Percentiles rank a stretch among this genome's conserved stretches.
phyloP scores from a whole-genome alignment of 2,329 filamentous ascomycete genomes.

The Ophiostoma populinum region DNA sequence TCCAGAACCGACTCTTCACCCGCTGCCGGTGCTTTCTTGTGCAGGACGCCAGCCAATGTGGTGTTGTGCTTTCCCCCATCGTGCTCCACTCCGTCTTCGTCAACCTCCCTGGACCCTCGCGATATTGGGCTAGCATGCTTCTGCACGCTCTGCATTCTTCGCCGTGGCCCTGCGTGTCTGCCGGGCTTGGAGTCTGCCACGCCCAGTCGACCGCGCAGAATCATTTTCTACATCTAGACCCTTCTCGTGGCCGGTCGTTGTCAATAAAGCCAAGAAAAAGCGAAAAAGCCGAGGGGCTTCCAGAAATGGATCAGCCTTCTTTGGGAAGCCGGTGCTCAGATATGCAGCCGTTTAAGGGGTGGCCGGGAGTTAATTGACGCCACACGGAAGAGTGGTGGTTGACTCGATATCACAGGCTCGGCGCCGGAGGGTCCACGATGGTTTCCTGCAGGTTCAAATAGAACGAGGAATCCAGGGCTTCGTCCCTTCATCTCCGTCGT shows the following conservation, averaged over 20 bases:
- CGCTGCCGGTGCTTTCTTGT: neutral
- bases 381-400: neutral
- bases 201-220: neutral
- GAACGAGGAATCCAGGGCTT: slow-evolving; percentile 1
- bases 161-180: slow-evolving; percentile 6
- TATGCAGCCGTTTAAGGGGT: slow-evolving; percentile 9
- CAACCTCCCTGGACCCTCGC: slow-evolving; percentile 1
- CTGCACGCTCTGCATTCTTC: slow-evolving; percentile 9
- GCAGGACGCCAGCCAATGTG: too few relatives aligned
- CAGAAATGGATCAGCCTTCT: slow-evolving; percentile 6
- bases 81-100: neutral
- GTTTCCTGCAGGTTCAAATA: slow-evolving; percentile 1
- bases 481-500: slow-evolving; percentile 5
- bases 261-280: neutral
- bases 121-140: neutral
- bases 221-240: neutral
- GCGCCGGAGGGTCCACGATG: neutral
- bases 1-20: neutral
- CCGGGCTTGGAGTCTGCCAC: neutral
- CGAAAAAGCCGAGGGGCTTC: neutral
- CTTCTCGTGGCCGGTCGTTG: too few relatives aligned
- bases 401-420: neutral
- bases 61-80: neutral
- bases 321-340: slow-evolving; percentile 2
- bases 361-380: slow-evolving; percentile 5